Evolutionary conservation across 1,139 yeast genomes (phyloP).

Genomic region (Blastobotrys capitulatus): DNA sequence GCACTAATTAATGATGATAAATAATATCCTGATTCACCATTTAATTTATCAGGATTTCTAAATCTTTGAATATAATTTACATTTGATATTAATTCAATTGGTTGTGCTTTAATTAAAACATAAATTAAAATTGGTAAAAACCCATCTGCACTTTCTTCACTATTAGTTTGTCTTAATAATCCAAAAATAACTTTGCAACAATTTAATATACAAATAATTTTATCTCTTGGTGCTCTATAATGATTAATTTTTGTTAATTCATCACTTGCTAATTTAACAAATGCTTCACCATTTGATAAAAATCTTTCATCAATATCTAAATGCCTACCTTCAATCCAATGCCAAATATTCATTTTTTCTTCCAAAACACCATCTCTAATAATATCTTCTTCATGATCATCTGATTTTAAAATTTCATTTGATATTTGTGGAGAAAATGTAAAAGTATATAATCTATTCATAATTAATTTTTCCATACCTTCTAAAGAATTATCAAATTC

Average conservation of each 20-base stretch:
- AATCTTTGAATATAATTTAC: constrained; percentile 80
- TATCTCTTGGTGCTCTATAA: constrained; percentile 91
- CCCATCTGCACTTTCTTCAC: constrained; percentile 85
- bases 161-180: constrained; percentile 58
- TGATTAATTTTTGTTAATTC: constrained; percentile 70
- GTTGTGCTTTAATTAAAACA: constrained; percentile 65
- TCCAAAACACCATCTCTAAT: constrained; percentile 52
- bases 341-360: constrained; percentile 56
- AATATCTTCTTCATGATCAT: constrained; percentile 56
- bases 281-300: constrained; percentile 46
- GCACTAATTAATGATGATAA: constrained; percentile 86
- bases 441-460: constrained; percentile 75
- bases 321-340: constrained; percentile 75
- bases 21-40: constrained; percentile 87
- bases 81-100: constrained; percentile 63
- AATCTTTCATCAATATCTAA: constrained; percentile 62
- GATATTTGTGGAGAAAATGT: constrained; percentile 78
- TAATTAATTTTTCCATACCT: constrained; percentile 86
- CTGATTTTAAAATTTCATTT: constrained; percentile 36
- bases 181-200: constrained; percentile 92
- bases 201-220: constrained; percentile 83
- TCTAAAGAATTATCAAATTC: constrained; percentile 72
- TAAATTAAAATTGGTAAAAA: constrained; percentile 83
- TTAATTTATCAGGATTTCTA: constrained; percentile 65
- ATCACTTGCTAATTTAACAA: constrained; percentile 61